phyloP scores from a whole-genome alignment of 306 rosid genomes.

The Castanopsis chinensis region DNA sequence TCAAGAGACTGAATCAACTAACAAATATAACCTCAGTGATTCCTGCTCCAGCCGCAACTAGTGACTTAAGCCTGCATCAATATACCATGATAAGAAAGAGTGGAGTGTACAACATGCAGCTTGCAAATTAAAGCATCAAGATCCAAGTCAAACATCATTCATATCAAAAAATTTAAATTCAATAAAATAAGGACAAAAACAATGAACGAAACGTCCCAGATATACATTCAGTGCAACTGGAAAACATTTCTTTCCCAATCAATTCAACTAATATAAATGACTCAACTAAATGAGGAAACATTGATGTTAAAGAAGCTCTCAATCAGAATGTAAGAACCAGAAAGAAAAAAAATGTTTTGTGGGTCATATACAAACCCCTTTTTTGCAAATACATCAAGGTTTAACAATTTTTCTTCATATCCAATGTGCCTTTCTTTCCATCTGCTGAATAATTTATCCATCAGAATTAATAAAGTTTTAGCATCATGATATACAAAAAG shows the following conservation, averaged over 20 bases:
- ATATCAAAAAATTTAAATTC: not conserved
- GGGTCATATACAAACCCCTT: not conserved
- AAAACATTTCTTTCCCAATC: not conserved
- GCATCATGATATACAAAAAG: not conserved
- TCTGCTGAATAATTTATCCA: not conserved
- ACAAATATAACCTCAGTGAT: constrained; percentile 31
- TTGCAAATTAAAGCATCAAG: not conserved
- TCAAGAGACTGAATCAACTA: constrained; percentile 66
- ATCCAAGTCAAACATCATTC: not conserved
- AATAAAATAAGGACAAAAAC: not conserved
- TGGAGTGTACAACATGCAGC: not conserved
- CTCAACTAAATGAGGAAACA: not conserved
- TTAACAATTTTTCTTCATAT: not conserved
- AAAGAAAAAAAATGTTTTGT: not conserved
- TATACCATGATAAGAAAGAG: constrained; percentile 36
- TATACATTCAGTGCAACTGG: not conserved
- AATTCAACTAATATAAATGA: not conserved
- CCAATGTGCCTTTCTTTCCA: not conserved
- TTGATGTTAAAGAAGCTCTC: not conserved
- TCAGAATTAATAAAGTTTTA: not conserved
- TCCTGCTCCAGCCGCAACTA: constrained; percentile 87
- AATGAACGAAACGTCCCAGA: not conserved
- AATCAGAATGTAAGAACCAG: not conserved
- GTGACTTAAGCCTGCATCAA: constrained; percentile 86
- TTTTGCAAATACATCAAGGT: not conserved